A percentile compares a stretch with the other conserved stretches of the same genome.
These are phyloP conservation scores for Filobasidium floriforme DNA, from an alignment of 768 basidiomycete genomes.

Conservation along the genomic window DNA sequence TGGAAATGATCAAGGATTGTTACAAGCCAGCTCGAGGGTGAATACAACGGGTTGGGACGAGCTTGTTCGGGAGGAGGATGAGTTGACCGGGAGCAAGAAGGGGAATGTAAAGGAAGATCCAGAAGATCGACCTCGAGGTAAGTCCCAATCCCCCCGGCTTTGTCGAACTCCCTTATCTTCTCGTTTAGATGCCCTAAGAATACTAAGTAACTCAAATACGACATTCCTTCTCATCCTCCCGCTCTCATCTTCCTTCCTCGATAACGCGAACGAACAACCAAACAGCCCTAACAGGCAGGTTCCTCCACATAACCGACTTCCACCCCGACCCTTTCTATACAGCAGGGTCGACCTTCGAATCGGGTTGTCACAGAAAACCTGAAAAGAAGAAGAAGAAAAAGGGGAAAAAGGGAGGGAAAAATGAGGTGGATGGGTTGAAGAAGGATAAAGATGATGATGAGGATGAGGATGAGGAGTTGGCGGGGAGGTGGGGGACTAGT, in stretches of 20 bases:
- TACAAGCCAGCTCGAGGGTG: not conserved
- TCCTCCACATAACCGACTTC: constrained; percentile 44
- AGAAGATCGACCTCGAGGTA: too few relatives aligned
- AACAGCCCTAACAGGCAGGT: constrained; percentile 34
- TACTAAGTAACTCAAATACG: too few relatives aligned
- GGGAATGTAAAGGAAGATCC: too few relatives aligned
- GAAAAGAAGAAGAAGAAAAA: constrained; percentile 26
- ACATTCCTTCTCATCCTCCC: too few relatives aligned
- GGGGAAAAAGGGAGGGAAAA: constrained; percentile 3
- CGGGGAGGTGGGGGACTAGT: constrained; percentile 40
- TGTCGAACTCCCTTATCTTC: too few relatives aligned
- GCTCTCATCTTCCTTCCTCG: not conserved
- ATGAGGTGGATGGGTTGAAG: not conserved
- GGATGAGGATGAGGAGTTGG: constrained; percentile 22
- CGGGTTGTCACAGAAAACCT: constrained; percentile 35
- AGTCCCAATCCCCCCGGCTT: too few relatives aligned
- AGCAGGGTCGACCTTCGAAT: constrained; percentile 33
- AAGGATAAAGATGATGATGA: constrained; percentile 11
- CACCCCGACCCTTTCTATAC: constrained; percentile 43
- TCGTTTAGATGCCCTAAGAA: too few relatives aligned
- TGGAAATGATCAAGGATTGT: not conserved
- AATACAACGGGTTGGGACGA: not conserved
- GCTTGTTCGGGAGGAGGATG: too few relatives aligned
- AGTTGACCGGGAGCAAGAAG: too few relatives aligned
- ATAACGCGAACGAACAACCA: not conserved